Conservation (phyloP, 2,329 filamentous ascomycete species). For the Penicillium sumatraense region DNA sequence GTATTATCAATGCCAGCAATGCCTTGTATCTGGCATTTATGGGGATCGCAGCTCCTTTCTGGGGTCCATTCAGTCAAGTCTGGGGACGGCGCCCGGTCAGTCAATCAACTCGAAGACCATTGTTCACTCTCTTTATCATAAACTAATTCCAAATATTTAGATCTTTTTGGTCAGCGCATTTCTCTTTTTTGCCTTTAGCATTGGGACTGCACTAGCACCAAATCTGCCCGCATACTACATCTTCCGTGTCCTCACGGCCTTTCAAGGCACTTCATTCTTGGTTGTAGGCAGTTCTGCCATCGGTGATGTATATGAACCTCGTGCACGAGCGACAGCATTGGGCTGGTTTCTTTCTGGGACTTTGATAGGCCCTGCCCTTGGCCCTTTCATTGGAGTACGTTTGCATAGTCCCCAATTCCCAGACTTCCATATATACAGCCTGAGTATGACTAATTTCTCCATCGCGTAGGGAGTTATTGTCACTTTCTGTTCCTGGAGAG, state of each 20-base stretch:
- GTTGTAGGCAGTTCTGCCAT: conserved; percentile 73
- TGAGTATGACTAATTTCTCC: neutral
- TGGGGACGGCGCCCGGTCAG: conserved; percentile 64
- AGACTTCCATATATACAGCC: neutral
- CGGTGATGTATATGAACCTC: conserved; percentile 68
- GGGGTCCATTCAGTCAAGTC: conserved; percentile 72
- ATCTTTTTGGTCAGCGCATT: conserved; percentile 63
- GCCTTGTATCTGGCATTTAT: conserved; percentile 76
- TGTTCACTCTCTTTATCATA: neutral
- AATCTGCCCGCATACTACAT: conserved; percentile 74
- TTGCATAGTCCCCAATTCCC: neutral
- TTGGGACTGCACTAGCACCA: conserved; percentile 73
- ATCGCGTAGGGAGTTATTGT: conserved; percentile 71
- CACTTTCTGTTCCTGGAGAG: conserved; percentile 72
- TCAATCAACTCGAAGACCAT: conserved; percentile 7
- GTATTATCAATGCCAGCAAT: conserved; percentile 74
- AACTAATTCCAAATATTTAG: conserved; percentile 36
- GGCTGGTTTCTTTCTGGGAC: conserved; percentile 75
- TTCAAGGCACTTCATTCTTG: conserved; percentile 75
- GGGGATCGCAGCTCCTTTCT: conserved; percentile 71
- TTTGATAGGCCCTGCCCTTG: conserved; percentile 72
- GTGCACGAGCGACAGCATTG: conserved; percentile 72
- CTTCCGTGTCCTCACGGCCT: conserved; percentile 74
- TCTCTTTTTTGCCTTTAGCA: conserved; percentile 70
- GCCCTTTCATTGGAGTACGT: conserved; percentile 49